phyloP scores from a whole-genome alignment of 768 basidiomycete species.

The Tricholoma flavovirens region DNA sequence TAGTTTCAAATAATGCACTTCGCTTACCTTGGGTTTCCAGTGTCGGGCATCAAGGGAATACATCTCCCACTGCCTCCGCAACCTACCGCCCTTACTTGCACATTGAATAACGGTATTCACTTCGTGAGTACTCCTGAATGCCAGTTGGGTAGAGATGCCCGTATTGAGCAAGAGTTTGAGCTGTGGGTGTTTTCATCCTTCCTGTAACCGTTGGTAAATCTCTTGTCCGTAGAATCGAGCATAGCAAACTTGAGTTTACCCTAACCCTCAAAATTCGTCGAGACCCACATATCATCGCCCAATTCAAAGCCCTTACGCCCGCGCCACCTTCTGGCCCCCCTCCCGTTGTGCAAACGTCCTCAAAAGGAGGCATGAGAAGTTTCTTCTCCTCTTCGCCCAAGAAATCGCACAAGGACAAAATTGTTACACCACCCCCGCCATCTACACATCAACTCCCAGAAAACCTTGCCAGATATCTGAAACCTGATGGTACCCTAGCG shows the following conservation, averaged over 20 bases:
- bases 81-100: conserved; percentile 72
- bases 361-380: conserved; percentile 63
- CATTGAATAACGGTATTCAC: conserved; percentile 95
- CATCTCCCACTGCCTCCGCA: conserved; percentile 75
- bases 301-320: conserved; percentile 60
- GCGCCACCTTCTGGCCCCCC: conserved; percentile 31
- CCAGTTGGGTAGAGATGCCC: conserved; percentile 48
- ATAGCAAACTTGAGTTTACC: conserved; percentile 93
- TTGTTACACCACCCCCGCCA: conserved; percentile 31
- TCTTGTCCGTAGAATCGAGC: conserved; percentile 54
- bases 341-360: conserved; percentile 41
- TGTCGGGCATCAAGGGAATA: conserved; percentile 69
- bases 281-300: conserved; percentile 78
- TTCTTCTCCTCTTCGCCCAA: conserved; percentile 78
- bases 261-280: conserved; percentile 82
- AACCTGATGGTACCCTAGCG: conserved; percentile 82
- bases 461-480: conserved; percentile 78
- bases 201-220: not conserved
- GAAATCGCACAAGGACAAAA: conserved; percentile 47
- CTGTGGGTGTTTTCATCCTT: conserved; percentile 46
- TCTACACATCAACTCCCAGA: conserved; percentile 51
- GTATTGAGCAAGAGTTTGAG: conserved; percentile 87
- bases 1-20: not conserved
- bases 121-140: conserved; percentile 87
- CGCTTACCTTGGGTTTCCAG: conserved; percentile 34